Conservation (phyloP, 2,329 filamentous ascomycete genomes). For the Hymenoscyphus fraxineus region DNA sequence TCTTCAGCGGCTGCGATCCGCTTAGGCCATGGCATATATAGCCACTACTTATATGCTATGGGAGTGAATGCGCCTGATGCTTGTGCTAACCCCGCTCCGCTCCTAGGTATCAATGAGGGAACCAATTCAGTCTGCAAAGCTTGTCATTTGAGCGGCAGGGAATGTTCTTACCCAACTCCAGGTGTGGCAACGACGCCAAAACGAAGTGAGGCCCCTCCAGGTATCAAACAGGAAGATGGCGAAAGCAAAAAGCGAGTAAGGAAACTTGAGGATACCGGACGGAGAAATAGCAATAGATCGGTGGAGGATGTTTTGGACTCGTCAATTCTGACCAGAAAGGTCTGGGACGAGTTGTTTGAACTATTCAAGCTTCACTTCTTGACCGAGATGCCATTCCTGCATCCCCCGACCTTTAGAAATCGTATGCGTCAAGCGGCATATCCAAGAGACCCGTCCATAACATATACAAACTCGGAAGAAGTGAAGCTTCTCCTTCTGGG, state of each 20-base stretch:
- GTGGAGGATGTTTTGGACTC: constrained; percentile 60
- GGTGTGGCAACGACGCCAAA: constrained; percentile 34
- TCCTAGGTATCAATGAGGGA: constrained; percentile 56
- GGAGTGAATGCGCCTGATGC: not conserved
- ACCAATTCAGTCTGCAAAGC: constrained; percentile 68
- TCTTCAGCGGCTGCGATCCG: not conserved
- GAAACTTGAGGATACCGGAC: constrained; percentile 38
- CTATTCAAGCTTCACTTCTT: constrained; percentile 70
- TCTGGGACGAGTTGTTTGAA: constrained; percentile 67
- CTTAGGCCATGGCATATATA: not conserved
- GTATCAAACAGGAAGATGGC: constrained; percentile 34
- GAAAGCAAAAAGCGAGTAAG: constrained; percentile 45
- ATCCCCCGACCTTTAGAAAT: constrained; percentile 59
- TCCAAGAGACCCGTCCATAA: constrained; percentile 27
- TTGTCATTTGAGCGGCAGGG: constrained; percentile 67
- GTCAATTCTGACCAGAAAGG: constrained; percentile 55
- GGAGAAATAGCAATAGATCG: constrained; percentile 35
- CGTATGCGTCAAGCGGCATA: constrained; percentile 44
- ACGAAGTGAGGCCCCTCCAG: constrained; percentile 29
- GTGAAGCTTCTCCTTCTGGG: constrained; percentile 59
- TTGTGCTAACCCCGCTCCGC: constrained; percentile 11
- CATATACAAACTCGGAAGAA: constrained; percentile 37
- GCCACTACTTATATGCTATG: not conserved
- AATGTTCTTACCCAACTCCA: constrained; percentile 67
- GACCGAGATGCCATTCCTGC: constrained; percentile 68